Percentiles rank a stretch among this genome's conserved stretches.
Evolutionary conservation across 2,329 filamentous ascomycete genomes (phyloP).

Genomic region (Aspergillus neotritici): DNA sequence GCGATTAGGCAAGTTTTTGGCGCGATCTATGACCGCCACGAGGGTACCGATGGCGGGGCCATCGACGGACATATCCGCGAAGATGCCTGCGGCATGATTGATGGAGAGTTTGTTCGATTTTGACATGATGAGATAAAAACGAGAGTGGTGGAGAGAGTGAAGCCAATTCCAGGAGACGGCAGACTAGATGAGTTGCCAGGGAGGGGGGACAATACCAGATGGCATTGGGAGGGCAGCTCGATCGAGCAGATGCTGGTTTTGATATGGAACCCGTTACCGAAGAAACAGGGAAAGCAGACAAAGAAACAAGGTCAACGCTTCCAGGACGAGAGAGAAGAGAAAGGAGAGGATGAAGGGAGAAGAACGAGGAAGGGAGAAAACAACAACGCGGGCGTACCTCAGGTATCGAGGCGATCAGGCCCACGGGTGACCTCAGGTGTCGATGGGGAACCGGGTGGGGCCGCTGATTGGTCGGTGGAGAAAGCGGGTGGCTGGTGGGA

Average conservation of each 20-base stretch:
- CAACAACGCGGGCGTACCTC: neutral
- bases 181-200: too few species aligned
- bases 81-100: conserved; percentile 85
- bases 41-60: conserved; percentile 90
- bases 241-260: too few species aligned
- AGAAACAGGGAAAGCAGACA: conserved; percentile 4
- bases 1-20: conserved; percentile 93
- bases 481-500: too few species aligned
- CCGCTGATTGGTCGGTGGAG: too few species aligned
- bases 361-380: neutral
- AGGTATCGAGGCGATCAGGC: neutral
- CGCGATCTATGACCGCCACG: conserved; percentile 85
- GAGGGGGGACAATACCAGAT: too few species aligned
- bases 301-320: conserved; percentile 4
- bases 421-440: neutral
- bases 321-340: conserved; percentile 11
- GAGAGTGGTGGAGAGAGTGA: neutral
- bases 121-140: conserved; percentile 16
- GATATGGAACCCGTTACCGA: neutral
- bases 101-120: conserved; percentile 52
- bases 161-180: too few species aligned
- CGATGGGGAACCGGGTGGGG: too few species aligned
- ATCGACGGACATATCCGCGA: conserved; percentile 87
- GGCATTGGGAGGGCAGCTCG: too few species aligned
- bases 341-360: conserved; percentile 10